Conservation (phyloP, 345 rosid genomes). For the Melaleuca quinquenervia region DNA sequence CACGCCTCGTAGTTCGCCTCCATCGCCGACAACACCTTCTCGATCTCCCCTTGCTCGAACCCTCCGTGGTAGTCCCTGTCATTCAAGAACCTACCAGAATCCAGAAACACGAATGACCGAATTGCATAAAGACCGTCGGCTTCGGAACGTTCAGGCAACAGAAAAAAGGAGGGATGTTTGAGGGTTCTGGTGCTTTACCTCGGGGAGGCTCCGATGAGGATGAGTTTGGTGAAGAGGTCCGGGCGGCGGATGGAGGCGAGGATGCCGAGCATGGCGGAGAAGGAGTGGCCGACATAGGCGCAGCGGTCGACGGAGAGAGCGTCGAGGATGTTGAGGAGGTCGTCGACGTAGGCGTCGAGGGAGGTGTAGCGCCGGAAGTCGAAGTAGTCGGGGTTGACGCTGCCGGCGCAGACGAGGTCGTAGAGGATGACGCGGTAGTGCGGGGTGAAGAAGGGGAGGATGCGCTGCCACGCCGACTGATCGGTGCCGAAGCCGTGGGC, state of each 20-base stretch:
- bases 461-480: constrained; percentile 48
- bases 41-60: constrained; percentile 26
- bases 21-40: constrained; percentile 33
- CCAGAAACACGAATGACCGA: background rate
- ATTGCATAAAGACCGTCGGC: background rate
- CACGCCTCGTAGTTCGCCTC: constrained; percentile 40
- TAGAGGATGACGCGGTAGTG: constrained; percentile 24
- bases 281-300: constrained; percentile 39
- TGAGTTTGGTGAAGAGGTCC: constrained; percentile 36
- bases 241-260: constrained; percentile 41
- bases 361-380: constrained; percentile 24
- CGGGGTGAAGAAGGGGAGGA: constrained; percentile 26
- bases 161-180: background rate
- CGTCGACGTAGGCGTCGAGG: constrained; percentile 35
- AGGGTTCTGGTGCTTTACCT: constrained; percentile 5
- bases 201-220: constrained; percentile 45
- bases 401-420: constrained; percentile 48
- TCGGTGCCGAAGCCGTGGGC: constrained; percentile 44
- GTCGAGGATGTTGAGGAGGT: constrained; percentile 38
- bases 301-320: constrained; percentile 23
- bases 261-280: constrained; percentile 41
- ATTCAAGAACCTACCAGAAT: constrained; percentile 8
- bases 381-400: constrained; percentile 38
- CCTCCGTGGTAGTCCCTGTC: constrained; percentile 41
- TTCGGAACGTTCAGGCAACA: background rate